Evolutionary conservation across 2,329 filamentous ascomycete species (phyloP).

Genomic region (Blastomyces silverae): DNA sequence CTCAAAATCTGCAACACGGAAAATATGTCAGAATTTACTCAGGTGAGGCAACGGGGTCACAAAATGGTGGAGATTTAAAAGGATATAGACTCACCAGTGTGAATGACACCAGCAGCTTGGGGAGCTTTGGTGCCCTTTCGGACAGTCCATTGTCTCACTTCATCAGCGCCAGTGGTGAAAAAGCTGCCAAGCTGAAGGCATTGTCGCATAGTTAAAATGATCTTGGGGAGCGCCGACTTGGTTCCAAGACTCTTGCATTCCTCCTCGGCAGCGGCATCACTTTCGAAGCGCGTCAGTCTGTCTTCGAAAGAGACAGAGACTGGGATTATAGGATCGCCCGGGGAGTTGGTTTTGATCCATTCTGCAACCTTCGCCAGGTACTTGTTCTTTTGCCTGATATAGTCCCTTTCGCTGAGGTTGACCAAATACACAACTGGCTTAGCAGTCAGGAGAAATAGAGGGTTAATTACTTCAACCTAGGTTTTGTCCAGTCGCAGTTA

Average conservation of each 20-base stretch:
- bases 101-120: slow-evolving; percentile 93
- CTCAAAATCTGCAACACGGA: slow-evolving; percentile 64
- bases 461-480: slow-evolving; percentile 96
- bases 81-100: slow-evolving; percentile 50
- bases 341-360: slow-evolving; percentile 88
- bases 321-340: slow-evolving; percentile 84
- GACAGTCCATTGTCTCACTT: slow-evolving; percentile 98
- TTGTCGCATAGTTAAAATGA: slow-evolving; percentile 89
- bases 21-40: neutral
- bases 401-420: slow-evolving; percentile 96
- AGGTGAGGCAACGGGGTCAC: neutral
- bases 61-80: neutral
- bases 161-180: slow-evolving; percentile 93
- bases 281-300: slow-evolving; percentile 72
- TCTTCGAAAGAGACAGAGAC: slow-evolving; percentile 92
- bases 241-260: slow-evolving; percentile 85
- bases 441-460: slow-evolving; percentile 85
- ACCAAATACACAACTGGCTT: slow-evolving; percentile 97
- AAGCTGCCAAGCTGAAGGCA: slow-evolving; percentile 84
- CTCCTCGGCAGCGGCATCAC: slow-evolving; percentile 67
- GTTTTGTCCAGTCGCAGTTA: slow-evolving; percentile 18
- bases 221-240: slow-evolving; percentile 85
- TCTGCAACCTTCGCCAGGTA: slow-evolving; percentile 86
- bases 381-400: slow-evolving; percentile 99
- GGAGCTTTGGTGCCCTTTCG: slow-evolving; percentile 95